Conservation (phyloP, 169 alveolate genomes). For the Eimeria brunetti region DNA sequence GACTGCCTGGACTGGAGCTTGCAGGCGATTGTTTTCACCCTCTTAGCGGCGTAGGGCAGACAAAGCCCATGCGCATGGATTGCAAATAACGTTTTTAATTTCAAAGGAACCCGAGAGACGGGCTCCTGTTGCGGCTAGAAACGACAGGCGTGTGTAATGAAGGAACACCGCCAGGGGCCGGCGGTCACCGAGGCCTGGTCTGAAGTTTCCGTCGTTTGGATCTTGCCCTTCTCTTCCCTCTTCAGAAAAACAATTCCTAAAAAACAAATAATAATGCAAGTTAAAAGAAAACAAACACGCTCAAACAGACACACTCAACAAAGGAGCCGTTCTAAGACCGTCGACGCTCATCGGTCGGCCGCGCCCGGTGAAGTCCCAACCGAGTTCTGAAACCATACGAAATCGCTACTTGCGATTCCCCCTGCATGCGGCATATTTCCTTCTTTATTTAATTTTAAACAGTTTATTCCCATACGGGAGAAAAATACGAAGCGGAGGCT, state of each 20-base stretch:
- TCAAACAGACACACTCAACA: neutral
- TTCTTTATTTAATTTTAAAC: neutral
- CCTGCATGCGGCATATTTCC: neutral
- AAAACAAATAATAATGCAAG: neutral
- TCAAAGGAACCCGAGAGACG: neutral
- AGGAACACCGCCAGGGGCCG: constrained; percentile 44
- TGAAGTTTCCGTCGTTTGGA: neutral
- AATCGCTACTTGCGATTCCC: neutral
- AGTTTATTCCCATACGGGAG: neutral
- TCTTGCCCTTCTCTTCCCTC: neutral
- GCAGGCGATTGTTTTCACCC: neutral
- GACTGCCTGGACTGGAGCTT: neutral
- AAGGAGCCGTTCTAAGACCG: neutral
- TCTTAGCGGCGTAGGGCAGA: neutral
- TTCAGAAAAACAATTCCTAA: constrained; percentile 13
- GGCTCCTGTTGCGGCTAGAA: constrained; percentile 8
- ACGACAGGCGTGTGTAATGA: neutral
- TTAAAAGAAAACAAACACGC: neutral
- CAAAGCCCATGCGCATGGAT: neutral
- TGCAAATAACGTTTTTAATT: neutral
- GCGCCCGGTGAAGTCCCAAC: constrained; percentile 38
- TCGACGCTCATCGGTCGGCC: constrained; percentile 35
- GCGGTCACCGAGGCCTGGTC: constrained; percentile 58
- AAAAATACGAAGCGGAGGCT: neutral
- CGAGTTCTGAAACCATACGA: neutral